Conservation (phyloP, 345 rosid genomes). For the Schrenkiella parvula region DNA sequence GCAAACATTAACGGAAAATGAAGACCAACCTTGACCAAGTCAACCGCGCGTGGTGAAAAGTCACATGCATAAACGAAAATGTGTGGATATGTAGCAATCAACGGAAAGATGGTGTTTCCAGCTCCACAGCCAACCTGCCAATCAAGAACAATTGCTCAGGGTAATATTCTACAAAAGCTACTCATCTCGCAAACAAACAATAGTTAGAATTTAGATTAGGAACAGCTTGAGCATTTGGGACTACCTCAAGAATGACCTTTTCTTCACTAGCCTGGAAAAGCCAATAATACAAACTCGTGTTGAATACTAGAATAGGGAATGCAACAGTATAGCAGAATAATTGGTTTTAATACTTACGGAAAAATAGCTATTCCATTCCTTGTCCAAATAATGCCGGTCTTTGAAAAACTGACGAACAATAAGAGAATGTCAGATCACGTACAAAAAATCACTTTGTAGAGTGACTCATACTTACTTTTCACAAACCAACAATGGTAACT, state of each 20-base stretch:
- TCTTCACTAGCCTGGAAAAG: constrained; percentile 45
- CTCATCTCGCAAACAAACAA: not conserved
- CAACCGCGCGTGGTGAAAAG: constrained; percentile 80
- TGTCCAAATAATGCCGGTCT: constrained; percentile 92
- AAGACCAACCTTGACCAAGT: constrained; percentile 79
- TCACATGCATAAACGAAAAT: constrained; percentile 85
- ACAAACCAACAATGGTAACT: not conserved
- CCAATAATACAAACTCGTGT: not conserved
- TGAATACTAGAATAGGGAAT: not conserved
- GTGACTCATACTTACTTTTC: not conserved
- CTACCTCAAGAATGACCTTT: constrained; percentile 69
- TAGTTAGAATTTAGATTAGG: not conserved
- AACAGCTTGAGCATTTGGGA: not conserved
- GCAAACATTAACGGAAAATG: not conserved
- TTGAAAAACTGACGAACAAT: constrained; percentile 67
- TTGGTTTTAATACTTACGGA: constrained; percentile 47
- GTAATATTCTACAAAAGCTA: not conserved
- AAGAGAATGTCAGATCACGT: not conserved
- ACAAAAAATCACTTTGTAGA: not conserved
- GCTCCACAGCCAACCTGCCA: constrained; percentile 91
- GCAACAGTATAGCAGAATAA: not conserved
- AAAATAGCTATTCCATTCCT: constrained; percentile 87
- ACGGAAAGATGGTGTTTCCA: constrained; percentile 84
- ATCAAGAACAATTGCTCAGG: constrained; percentile 5
- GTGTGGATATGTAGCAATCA: constrained; percentile 69